phyloP scores from a whole-genome alignment of 2,329 filamentous ascomycete species.

The Arachnomyces sp. region DNA sequence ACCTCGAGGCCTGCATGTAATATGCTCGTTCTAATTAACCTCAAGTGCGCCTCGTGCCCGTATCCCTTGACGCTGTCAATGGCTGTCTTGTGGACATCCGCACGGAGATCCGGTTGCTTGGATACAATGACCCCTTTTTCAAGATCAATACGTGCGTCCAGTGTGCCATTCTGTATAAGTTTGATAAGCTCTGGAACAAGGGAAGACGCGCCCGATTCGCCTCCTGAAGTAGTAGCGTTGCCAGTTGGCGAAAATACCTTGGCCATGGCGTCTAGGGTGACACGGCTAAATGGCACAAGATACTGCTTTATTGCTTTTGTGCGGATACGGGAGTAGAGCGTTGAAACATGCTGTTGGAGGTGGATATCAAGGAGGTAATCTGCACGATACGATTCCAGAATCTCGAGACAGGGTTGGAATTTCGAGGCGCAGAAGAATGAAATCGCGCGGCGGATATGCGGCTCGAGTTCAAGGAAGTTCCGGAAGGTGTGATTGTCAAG shows the following conservation, averaged over 20 bases:
- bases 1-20: conserved; percentile 68
- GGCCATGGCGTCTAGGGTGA: conserved; percentile 72
- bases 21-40: conserved; percentile 71
- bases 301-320: conserved; percentile 92
- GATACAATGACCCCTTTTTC: conserved; percentile 75
- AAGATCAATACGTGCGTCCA: conserved; percentile 77
- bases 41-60: conserved; percentile 65
- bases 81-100: conserved; percentile 61
- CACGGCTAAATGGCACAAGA: conserved; percentile 80
- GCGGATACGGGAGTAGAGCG: conserved; percentile 67
- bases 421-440: conserved; percentile 82
- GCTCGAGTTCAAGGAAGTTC: conserved; percentile 82
- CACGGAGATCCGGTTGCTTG: conserved; percentile 58
- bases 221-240: conserved; percentile 49
- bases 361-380: conserved; percentile 92
- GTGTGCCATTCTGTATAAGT: conserved; percentile 65
- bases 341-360: conserved; percentile 64
- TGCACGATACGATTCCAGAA: conserved; percentile 69
- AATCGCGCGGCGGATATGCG: conserved; percentile 87
- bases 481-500: conserved; percentile 77
- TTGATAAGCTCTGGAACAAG: conserved; percentile 58
- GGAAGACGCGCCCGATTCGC: conserved; percentile 16
- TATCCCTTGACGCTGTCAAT: conserved; percentile 63
- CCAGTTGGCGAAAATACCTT: conserved; percentile 62
- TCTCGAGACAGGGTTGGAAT: conserved; percentile 75